Percentiles rank a stretch among this genome's conserved stretches.
Conservation (phyloP, 495 filamentous ascomycete genomes). For the Penicillium bovifimosum region DNA sequence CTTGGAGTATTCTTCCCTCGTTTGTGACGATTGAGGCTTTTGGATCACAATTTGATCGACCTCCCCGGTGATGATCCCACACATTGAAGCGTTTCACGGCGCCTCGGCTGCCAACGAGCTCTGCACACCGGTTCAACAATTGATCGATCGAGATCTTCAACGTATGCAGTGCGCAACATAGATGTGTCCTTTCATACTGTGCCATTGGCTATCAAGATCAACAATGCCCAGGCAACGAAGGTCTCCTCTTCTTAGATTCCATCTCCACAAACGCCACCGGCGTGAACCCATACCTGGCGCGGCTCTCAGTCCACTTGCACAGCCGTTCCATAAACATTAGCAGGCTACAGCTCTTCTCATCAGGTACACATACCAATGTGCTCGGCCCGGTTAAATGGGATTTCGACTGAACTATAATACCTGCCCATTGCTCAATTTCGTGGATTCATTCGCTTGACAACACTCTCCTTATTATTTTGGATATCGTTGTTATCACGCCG, state of each 20-base stretch:
- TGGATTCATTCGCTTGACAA: constrained; percentile 2
- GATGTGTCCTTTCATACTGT: constrained; percentile 7
- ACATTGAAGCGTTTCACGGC: constrained; percentile 2
- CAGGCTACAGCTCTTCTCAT: constrained; percentile 12
- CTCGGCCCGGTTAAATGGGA: constrained; percentile 6
- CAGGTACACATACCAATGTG: constrained; percentile 21
- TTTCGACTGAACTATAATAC: constrained; percentile 13
- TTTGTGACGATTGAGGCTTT: constrained; percentile 14
- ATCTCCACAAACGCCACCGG: constrained; percentile 15
- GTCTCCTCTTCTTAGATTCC: constrained; percentile 13
- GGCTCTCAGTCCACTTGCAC: constrained; percentile 26
- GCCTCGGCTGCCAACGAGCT: constrained; percentile 13
- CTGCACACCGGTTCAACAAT: constrained; percentile 6
- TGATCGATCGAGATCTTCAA: constrained; percentile 23
- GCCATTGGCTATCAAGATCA: constrained; percentile 5
- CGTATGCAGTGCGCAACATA: constrained; percentile 2
- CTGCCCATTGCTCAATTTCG: constrained; percentile 12
- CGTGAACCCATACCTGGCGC: constrained; percentile 22
- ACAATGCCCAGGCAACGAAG: constrained; percentile 5
- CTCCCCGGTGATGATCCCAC: constrained; percentile 3
- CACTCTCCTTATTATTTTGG: not conserved
- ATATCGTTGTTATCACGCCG: constrained; percentile 3
- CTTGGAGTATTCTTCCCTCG: not conserved
- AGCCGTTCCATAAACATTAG: constrained; percentile 12
- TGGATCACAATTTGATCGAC: constrained; percentile 13